Conservation (phyloP, 106 monocot genomes). For the Triglochin maritima region DNA sequence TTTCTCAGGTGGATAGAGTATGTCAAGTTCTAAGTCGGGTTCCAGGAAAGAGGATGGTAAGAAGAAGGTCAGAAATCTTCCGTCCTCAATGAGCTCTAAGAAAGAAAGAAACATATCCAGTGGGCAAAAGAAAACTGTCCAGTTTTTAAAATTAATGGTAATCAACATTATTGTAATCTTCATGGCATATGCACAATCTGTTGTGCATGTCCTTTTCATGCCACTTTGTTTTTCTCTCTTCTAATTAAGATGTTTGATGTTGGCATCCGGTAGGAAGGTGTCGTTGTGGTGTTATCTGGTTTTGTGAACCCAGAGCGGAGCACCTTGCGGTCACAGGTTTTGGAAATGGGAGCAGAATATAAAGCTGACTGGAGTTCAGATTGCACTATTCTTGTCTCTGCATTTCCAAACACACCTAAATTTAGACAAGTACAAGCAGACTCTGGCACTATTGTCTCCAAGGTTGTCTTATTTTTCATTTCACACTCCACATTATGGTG, state of each 20-base stretch:
- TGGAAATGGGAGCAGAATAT: constrained; percentile 86
- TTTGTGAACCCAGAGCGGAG: constrained; percentile 90
- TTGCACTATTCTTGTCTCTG: constrained; percentile 88
- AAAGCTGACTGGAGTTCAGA: constrained; percentile 74
- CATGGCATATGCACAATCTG: not conserved
- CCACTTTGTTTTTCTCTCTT: not conserved
- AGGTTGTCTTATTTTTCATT: constrained; percentile 29
- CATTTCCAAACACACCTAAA: constrained; percentile 94
- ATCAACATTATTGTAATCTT: not conserved
- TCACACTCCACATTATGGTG: not conserved
- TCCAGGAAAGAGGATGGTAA: constrained; percentile 8
- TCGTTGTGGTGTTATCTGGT: constrained; percentile 78
- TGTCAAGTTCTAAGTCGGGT: constrained; percentile 8
- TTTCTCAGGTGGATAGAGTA: not conserved
- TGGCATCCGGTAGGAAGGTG: constrained; percentile 57
- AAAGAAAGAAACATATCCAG: constrained; percentile 19
- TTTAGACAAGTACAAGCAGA: constrained; percentile 84
- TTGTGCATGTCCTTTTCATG: not conserved
- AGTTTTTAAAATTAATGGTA: constrained; percentile 78
- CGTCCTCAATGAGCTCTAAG: constrained; percentile 48
- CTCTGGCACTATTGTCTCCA: constrained; percentile 85
- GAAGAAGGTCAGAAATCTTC: constrained; percentile 36
- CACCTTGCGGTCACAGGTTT: constrained; percentile 56
- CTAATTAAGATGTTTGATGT: not conserved
- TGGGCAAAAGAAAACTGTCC: constrained; percentile 10